Percentiles rank a stretch among this genome's conserved stretches.
Conservation (phyloP, 192 early-diverging fungal genomes). For the Diversispora epigaea region DNA sequence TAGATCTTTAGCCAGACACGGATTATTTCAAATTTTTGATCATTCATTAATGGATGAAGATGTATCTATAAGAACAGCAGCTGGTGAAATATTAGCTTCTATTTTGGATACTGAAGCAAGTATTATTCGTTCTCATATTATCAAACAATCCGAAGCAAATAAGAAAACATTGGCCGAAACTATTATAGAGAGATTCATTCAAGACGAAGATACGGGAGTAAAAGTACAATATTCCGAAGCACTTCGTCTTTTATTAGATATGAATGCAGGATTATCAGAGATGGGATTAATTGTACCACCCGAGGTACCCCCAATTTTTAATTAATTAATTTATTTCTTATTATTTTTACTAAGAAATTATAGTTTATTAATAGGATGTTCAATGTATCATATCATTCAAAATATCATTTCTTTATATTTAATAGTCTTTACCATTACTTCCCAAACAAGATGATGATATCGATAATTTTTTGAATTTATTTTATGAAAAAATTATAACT, state of each 20-base stretch:
- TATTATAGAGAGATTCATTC: slow-evolving; percentile 64
- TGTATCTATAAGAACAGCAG: slow-evolving; percentile 57
- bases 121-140: slow-evolving; percentile 67
- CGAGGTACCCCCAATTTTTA: slow-evolving; percentile 40
- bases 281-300: slow-evolving; percentile 35
- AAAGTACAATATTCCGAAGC: slow-evolving; percentile 74
- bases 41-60: slow-evolving; percentile 61
- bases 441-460: slow-evolving; percentile 1
- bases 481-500: neutral
- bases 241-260: slow-evolving; percentile 74
- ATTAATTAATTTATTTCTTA: slow-evolving; percentile 73
- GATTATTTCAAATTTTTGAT: slow-evolving; percentile 78
- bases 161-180: slow-evolving; percentile 64
- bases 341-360: slow-evolving; percentile 63
- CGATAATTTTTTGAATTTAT: slow-evolving; percentile 1
- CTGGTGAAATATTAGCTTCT: slow-evolving; percentile 66
- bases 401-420: slow-evolving; percentile 32
- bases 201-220: slow-evolving; percentile 62
- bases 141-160: slow-evolving; percentile 43
- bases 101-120: slow-evolving; percentile 80
- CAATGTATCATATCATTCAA: neutral
- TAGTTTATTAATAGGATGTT: too few species aligned
- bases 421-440: neutral
- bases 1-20: slow-evolving; percentile 72
- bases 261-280: slow-evolving; percentile 40